phyloP scores from a whole-genome alignment of 192 early-diverging fungal species.

The Coemansia erecta region DNA sequence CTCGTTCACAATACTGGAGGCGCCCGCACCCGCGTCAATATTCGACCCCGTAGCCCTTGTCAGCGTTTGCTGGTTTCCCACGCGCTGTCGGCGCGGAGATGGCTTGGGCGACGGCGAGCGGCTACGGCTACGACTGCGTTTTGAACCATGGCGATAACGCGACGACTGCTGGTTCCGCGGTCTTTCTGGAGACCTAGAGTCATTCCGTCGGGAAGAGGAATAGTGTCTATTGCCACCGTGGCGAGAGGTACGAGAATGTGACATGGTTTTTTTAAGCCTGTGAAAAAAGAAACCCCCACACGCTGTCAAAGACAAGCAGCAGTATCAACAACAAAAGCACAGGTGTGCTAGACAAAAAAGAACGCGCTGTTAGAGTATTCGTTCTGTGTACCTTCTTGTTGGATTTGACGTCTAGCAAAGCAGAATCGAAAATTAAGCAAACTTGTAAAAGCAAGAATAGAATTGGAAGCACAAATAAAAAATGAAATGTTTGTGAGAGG shows the following conservation, averaged over 20 bases:
- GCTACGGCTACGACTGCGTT: constrained; percentile 4
- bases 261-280: constrained; percentile 20
- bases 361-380: background rate
- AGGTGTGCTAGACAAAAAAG: background rate
- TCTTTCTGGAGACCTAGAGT: constrained; percentile 26
- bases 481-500: background rate
- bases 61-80: background rate
- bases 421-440: background rate
- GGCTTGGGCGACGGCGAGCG: constrained; percentile 20
- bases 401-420: background rate
- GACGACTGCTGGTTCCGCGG: background rate
- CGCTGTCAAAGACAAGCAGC: background rate
- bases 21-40: constrained; percentile 17
- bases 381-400: background rate
- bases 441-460: background rate
- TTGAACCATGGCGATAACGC: background rate
- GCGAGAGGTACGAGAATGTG: constrained; percentile 35
- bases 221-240: constrained; percentile 26
- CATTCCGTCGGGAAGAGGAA: constrained; percentile 13
- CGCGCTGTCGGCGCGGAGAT: constrained; percentile 1
- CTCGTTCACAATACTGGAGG: constrained; percentile 4
- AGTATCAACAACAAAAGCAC: constrained; percentile 4
- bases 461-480: background rate
- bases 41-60: constrained; percentile 19
- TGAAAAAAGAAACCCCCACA: background rate